Conservation (phyloP, 2,329 filamentous ascomycete genomes). For the Akanthomyces dipterigenus region DNA sequence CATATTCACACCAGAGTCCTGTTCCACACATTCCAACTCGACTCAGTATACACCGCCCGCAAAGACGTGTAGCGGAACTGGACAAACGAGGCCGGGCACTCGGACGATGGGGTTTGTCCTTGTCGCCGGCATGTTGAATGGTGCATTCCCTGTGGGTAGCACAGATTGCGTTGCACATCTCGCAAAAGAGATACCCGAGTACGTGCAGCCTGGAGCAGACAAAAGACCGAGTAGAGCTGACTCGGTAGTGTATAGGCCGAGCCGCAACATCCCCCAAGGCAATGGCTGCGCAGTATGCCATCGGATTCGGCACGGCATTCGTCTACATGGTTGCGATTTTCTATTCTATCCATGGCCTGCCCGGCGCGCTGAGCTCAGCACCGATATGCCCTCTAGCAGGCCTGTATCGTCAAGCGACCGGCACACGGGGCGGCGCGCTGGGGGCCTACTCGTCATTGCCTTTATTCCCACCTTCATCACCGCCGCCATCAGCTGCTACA, state of each 20-base stretch:
- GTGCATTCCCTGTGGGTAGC: constrained; percentile 60
- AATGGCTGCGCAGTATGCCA: constrained; percentile 36
- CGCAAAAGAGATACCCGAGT: constrained; percentile 53
- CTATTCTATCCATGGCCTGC: constrained; percentile 44
- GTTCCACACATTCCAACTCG: neutral
- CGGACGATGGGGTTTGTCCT: constrained; percentile 34
- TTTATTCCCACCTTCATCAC: constrained; percentile 6
- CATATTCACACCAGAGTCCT: neutral
- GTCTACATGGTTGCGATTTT: constrained; percentile 37
- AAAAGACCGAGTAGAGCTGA: neutral
- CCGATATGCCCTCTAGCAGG: constrained; percentile 49
- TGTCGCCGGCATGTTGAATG: constrained; percentile 46
- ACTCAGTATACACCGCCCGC: constrained; percentile 34
- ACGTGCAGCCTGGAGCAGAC: neutral
- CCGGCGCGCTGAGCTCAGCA: constrained; percentile 35
- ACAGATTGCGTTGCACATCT: constrained; percentile 60
- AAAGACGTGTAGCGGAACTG: constrained; percentile 35
- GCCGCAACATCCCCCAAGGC: constrained; percentile 37
- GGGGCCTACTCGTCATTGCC: constrained; percentile 25
- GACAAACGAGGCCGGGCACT: constrained; percentile 33
- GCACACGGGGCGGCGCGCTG: constrained; percentile 32
- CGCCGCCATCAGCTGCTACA: constrained; percentile 6
- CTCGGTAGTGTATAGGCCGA: constrained; percentile 16
- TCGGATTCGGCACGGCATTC: constrained; percentile 37
- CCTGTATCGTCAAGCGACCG: constrained; percentile 47